Base-by-base conservation (phyloP, 345 rosid species). In the Syzygium grande region DNA sequence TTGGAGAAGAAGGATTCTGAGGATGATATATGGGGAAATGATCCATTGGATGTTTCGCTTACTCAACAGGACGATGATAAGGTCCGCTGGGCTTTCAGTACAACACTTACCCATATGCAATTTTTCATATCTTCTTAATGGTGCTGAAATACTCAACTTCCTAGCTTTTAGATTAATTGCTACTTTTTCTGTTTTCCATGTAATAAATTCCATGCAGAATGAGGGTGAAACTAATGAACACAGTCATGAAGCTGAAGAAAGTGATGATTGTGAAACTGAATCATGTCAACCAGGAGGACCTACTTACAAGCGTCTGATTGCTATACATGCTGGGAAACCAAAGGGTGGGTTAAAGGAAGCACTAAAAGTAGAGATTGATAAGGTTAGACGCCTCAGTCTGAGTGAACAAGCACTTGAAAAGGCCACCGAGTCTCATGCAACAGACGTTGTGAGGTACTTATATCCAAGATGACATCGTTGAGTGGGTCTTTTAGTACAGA, bases 251-350 rank as follows among this genome's bases (percentile, higher is more conserved):
- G 88, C 87, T 27, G 92, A 87, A 34, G 93, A 89, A 46, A 90
- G 89, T 21, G 92, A 93, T 52, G 85, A 65, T 43, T 90, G 51
- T 79, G 91, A 91, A 53, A 78, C 87, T 58, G 92, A 89, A 87
- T 65, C 91, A 25, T 85, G 43, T 84, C 86, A 85, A 58, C 88
- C 88, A 55, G 91, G 86, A 88, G 87, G 90, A 46, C 89, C 91
- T 25, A 92, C 91, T 79, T 95, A 95, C 87, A 95, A 88, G 88
- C 87, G 92, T 53, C 87, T 96, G 87, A 96, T 96, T 89, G 93
- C 98, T 73, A 96, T 96, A 86, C 96, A 93, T 90, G 96, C 97
- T 77, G 95, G 93, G 56, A 96, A 94, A 89, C 94, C 92, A 21
- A 95, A 93, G 92, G 96, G 95, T 38, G 94, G 93, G 68, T 2